Conservation (phyloP, 148 eudicot species). For the Rhododendron simsii region DNA sequence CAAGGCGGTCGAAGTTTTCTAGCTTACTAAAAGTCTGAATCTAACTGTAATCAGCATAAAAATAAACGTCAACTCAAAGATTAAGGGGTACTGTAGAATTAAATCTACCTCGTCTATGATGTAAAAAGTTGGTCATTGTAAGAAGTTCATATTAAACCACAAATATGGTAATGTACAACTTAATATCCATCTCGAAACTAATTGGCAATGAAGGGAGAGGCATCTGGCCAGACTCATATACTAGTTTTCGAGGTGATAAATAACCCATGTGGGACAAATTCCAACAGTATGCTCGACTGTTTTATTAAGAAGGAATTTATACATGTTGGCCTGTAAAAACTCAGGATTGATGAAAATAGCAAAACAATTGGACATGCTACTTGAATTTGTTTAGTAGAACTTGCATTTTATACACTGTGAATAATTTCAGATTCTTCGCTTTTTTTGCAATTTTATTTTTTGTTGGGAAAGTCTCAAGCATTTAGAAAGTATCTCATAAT, state of each 20-base stretch:
- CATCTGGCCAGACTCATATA: too few species aligned
- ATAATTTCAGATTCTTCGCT: too few species aligned
- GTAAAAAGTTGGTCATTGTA: neutral
- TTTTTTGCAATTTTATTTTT: too few species aligned
- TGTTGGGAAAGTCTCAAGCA: neutral
- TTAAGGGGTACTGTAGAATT: neutral
- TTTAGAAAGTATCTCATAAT: neutral
- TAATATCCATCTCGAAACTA: too few species aligned
- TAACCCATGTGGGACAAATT: too few species aligned
- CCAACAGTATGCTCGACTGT: neutral
- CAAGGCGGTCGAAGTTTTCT: neutral
- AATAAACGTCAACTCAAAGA: neutral
- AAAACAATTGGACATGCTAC: neutral
- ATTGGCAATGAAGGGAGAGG: too few species aligned
- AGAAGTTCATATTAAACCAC: neutral
- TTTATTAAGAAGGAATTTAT: neutral
- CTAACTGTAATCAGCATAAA: neutral
- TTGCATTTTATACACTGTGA: neutral
- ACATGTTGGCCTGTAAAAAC: neutral
- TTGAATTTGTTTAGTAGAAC: neutral
- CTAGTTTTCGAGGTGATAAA: too few species aligned
- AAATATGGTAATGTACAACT: neutral
- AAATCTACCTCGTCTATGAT: neutral
- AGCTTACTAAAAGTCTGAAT: neutral
- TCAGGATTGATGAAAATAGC: neutral